Percentiles rank a stretch among this genome's conserved stretches.
Conservation (phyloP, 1,284 basidiomycete species). For the Cystobasidium slooffiae region DNA sequence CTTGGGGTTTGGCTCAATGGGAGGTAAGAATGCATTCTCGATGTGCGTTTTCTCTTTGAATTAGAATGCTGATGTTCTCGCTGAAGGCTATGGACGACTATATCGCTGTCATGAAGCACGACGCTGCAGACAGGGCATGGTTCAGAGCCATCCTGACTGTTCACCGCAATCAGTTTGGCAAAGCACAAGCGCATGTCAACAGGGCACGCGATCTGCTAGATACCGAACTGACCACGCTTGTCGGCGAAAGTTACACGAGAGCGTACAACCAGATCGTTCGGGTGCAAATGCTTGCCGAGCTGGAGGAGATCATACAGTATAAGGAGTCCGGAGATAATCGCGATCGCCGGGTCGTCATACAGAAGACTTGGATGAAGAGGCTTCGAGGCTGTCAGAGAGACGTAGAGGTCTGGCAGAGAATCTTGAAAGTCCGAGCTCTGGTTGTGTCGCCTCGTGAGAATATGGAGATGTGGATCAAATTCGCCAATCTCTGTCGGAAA, state of each 20-base stretch:
- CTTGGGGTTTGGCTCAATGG: constrained; percentile 97
- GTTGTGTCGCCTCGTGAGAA: constrained; percentile 94
- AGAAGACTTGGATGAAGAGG: constrained; percentile 93
- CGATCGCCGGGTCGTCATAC: constrained; percentile 78
- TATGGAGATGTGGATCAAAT: constrained; percentile 96
- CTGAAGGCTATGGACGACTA: constrained; percentile 86
- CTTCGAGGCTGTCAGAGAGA: constrained; percentile 96
- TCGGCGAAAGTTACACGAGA: constrained; percentile 93
- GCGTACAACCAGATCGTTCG: constrained; percentile 97
- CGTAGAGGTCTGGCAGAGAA: constrained; percentile 98
- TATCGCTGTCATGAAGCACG: constrained; percentile 88
- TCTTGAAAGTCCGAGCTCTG: constrained; percentile 91
- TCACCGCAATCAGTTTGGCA: constrained; percentile 92
- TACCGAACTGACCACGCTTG: constrained; percentile 86
- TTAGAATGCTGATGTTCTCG: neutral
- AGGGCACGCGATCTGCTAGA: constrained; percentile 94
- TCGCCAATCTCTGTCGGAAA: constrained; percentile 84
- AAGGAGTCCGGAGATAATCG: constrained; percentile 87
- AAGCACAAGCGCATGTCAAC: constrained; percentile 86
- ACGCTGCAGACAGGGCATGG: constrained; percentile 93
- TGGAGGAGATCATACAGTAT: constrained; percentile 97
- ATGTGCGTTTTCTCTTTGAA: neutral
- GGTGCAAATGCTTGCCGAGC: constrained; percentile 97
- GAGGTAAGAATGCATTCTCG: constrained; percentile 60
- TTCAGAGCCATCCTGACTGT: constrained; percentile 94